Base-by-base conservation (phyloP, 805 yeast species). In the Saccharomycopsis microspora region DNA sequence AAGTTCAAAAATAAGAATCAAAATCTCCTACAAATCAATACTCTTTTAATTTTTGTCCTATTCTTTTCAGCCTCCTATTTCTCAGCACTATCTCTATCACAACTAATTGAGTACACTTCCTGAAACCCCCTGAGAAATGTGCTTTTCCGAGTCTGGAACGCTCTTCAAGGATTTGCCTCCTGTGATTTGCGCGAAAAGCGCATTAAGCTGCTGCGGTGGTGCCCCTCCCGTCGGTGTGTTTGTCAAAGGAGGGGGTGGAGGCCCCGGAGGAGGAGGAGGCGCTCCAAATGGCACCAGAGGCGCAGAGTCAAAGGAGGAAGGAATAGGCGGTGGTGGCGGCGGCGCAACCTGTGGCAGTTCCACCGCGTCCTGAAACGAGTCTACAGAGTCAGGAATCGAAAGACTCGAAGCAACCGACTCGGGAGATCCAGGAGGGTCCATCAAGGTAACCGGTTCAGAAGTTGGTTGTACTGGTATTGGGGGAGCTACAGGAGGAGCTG, bases 161-260 rank as follows among this genome's bases (percentile, higher is more conserved):
- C 67, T 76, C 51, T 65, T 71, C 58, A 80, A 68, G 2, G 68
- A 44, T 37, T 62, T 68, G 3, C 86, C 86, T 0, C 71, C 64
- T 7, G 66, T 65, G 45, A 80, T 80, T 58, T 80, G 79, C 3
- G 80, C 79, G 46, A 80, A 64, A 45, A 76, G 64, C 1, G 79
- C 78, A 39, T 67, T 57, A 30, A 80, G 60, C 40, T 69, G 64
- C 50, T 11, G 66, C 60, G 10, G 64, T 62, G 36, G 36, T 8
- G 36, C 8, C 43, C 4, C 9, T 28, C 19, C 40, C 45, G 43
- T 52, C 40, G 31, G 44, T 7, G 47, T 27, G 8, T 42, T 43
- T n/a, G 39, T 19, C 4, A 41, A 32, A 4, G 51, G 43, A 8
- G 51, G 39, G 29, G 42, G 42, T 10, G 42, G 52, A 42, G 44